A percentile compares a stretch with the other conserved stretches of the same genome.
phyloP scores from a whole-genome alignment of 108 stramenopile genomes.

The Nitzschia palea region DNA sequence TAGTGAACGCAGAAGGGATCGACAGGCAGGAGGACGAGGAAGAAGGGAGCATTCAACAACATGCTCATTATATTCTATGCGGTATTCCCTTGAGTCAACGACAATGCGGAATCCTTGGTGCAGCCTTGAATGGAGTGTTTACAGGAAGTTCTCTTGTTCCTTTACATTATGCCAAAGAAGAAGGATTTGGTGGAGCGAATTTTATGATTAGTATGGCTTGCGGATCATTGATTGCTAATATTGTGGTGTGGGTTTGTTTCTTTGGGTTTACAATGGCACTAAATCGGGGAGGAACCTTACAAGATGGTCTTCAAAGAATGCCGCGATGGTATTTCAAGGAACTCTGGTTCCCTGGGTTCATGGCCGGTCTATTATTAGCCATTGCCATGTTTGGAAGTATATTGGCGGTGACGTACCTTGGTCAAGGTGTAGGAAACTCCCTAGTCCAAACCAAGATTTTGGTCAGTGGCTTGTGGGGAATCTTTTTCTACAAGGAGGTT shows the following conservation, averaged over 20 bases:
- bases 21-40: neutral
- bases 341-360: constrained; percentile 57
- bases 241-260: constrained; percentile 35
- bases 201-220: constrained; percentile 55
- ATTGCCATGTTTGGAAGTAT: constrained; percentile 80
- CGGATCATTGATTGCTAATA: constrained; percentile 51
- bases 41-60: neutral
- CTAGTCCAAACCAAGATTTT: constrained; percentile 50
- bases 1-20: neutral
- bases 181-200: constrained; percentile 41
- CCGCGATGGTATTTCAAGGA: constrained; percentile 52
- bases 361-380: constrained; percentile 45
- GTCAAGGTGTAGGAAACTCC: constrained; percentile 81
- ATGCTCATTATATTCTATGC: neutral
- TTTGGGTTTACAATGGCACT: neutral
- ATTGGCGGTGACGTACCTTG: constrained; percentile 68
- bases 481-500: constrained; percentile 76
- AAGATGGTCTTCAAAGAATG: constrained; percentile 22
- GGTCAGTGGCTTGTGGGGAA: constrained; percentile 77
- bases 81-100: constrained; percentile 25
- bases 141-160: constrained; percentile 66
- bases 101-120: constrained; percentile 61
- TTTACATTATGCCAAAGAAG: constrained; percentile 56
- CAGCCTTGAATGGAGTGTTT: constrained; percentile 63
- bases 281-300: neutral